Percentiles rank a stretch among this genome's conserved stretches.
Conservation (phyloP, 257 asterid genomes). For the Capsicum rhomboideum region DNA sequence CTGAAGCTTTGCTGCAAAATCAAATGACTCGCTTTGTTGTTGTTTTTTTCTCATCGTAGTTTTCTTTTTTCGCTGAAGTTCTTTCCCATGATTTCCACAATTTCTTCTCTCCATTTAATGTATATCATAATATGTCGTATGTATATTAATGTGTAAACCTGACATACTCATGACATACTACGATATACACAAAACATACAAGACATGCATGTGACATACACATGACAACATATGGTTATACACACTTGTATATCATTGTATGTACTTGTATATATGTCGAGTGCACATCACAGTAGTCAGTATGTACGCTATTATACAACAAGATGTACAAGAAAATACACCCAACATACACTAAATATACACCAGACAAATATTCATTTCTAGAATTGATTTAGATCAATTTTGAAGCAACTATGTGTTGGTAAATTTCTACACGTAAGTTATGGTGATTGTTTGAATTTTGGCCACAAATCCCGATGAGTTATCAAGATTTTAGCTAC, state of each 20-base stretch:
- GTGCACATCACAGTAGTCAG: background rate
- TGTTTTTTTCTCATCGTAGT: background rate
- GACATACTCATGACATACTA: background rate
- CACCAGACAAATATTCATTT: no score
- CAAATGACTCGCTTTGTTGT: background rate
- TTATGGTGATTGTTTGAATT: no score
- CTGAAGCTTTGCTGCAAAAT: background rate
- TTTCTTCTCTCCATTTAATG: background rate
- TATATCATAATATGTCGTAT: background rate
- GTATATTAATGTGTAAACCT: background rate
- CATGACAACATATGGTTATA: background rate
- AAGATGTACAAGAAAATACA: background rate
- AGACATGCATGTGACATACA: background rate
- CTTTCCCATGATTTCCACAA: background rate
- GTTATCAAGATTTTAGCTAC: no score
- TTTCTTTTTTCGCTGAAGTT: background rate
- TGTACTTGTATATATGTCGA: background rate
- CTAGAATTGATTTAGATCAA: no score
- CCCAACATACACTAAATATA: background rate
- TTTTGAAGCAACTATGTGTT: no score
- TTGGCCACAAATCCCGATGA: no score
- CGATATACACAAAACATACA: background rate
- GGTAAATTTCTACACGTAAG: no score
- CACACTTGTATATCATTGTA: background rate
- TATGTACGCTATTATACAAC: background rate